Evolutionary conservation across 2,329 filamentous ascomycete species (phyloP).

Genomic region (Fusarium sp.): DNA sequence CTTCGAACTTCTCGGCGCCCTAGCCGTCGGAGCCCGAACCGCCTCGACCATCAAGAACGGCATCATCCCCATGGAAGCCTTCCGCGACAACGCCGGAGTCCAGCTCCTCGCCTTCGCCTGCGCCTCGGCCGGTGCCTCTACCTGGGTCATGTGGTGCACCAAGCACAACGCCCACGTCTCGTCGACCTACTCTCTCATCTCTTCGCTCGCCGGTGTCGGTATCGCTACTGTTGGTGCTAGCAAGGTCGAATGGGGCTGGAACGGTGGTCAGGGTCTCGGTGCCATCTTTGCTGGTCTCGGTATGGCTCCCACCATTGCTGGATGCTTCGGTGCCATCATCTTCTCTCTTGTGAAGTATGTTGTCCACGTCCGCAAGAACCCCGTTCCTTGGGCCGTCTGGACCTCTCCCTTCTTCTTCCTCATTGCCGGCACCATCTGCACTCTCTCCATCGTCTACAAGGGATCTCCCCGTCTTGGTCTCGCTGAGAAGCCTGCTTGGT

Average conservation of each 20-base stretch:
- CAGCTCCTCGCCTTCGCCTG: conserved; percentile 77
- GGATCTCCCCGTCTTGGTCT: conserved; percentile 68
- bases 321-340: conserved; percentile 73
- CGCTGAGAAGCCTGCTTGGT: conserved; percentile 70
- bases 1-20: conserved; percentile 77
- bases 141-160: conserved; percentile 87
- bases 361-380: conserved; percentile 80
- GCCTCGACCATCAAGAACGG: conserved; percentile 85
- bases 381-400: conserved; percentile 79
- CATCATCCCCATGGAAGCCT: conserved; percentile 73
- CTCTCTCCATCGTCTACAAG: conserved; percentile 84
- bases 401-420: conserved; percentile 83
- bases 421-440: conserved; percentile 79
- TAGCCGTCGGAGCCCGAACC: conserved; percentile 76
- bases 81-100: conserved; percentile 71
- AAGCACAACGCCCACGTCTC: conserved; percentile 79
- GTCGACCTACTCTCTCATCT: conserved; percentile 79
- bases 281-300: conserved; percentile 78
- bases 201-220: conserved; percentile 76
- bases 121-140: conserved; percentile 72
- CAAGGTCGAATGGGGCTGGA: conserved; percentile 78
- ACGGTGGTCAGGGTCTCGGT: conserved; percentile 75
- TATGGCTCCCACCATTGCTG: conserved; percentile 79
- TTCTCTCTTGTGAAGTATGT: conserved; percentile 74
- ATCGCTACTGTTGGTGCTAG: conserved; percentile 74